These are phyloP conservation scores for Aspergillus mulundensis DNA, from an alignment of 495 filamentous ascomycete genomes.

Conservation along the genomic window DNA sequence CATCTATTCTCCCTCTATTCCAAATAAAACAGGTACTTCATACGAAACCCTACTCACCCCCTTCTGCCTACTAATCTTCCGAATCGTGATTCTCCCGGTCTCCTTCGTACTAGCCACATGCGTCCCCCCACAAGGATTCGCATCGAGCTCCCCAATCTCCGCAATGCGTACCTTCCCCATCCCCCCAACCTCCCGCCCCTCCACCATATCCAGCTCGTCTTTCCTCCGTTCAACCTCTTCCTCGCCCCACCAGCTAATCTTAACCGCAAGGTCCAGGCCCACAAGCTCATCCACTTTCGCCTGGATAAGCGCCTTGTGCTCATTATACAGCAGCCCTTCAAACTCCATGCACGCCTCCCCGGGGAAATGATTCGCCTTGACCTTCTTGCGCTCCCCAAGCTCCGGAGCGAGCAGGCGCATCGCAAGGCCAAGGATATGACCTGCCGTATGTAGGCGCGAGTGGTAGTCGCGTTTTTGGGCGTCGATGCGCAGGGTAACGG, in stretches of 20 bases:
- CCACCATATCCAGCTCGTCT: constrained; percentile 12
- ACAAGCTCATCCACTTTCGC: constrained; percentile 51
- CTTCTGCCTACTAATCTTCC: constrained; percentile 58
- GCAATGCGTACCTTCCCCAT: constrained; percentile 50
- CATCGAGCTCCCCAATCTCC: constrained; percentile 54
- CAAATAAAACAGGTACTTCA: constrained; percentile 28
- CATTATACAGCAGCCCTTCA: constrained; percentile 54
- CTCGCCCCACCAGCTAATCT: constrained; percentile 52
- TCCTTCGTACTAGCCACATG: constrained; percentile 51
- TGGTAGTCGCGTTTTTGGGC: constrained; percentile 49
- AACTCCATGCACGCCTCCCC: constrained; percentile 58
- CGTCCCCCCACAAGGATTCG: constrained; percentile 62
- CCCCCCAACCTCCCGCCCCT: constrained; percentile 37
- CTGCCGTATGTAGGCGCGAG: constrained; percentile 60
- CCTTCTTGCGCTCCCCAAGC: constrained; percentile 42
- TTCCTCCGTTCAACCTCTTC: constrained; percentile 36
- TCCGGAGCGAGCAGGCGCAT: constrained; percentile 49
- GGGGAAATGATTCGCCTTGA: constrained; percentile 61
- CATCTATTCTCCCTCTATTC: not conserved
- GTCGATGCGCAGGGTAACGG: constrained; percentile 51
- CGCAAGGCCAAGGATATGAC: constrained; percentile 59
- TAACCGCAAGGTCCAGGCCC: constrained; percentile 44
- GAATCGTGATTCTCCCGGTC: constrained; percentile 53
- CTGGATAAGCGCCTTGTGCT: constrained; percentile 56
- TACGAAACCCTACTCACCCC: constrained; percentile 55